Evolutionary conservation across 371 early-diverging fungal species (phyloP).

Genomic region (Lichtheimia hyalospora): DNA sequence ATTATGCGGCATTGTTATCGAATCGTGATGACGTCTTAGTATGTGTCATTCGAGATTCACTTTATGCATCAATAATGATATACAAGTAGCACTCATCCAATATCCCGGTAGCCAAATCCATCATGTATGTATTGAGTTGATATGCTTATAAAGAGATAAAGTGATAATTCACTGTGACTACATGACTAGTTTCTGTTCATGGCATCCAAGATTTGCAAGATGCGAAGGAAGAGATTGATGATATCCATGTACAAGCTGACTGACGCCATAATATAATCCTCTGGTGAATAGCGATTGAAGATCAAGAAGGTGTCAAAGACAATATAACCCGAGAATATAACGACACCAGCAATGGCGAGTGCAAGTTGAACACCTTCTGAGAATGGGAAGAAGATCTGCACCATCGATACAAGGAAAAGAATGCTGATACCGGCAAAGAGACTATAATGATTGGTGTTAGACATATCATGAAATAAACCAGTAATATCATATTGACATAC

Average conservation of each 20-base stretch:
- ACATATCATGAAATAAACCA: background rate
- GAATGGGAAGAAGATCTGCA: constrained; percentile 79
- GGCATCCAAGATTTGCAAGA: constrained; percentile 58
- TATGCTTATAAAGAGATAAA: too few relatives aligned
- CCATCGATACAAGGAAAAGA: constrained; percentile 59
- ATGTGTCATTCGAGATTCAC: too few relatives aligned
- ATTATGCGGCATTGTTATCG: too few relatives aligned
- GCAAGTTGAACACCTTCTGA: constrained; percentile 56
- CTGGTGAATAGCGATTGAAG: constrained; percentile 68
- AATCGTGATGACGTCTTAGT: too few relatives aligned
- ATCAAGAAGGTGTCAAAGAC: constrained; percentile 73
- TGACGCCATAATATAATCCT: constrained; percentile 80
- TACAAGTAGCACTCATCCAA: too few relatives aligned
- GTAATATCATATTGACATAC: constrained; percentile 24
- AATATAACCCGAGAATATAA: constrained; percentile 76
- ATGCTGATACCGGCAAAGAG: constrained; percentile 63
- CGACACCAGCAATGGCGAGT: constrained; percentile 60
- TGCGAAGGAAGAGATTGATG: constrained; percentile 77
- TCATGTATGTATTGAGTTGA: too few relatives aligned
- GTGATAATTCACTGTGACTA: too few relatives aligned
- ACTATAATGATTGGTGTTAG: constrained; percentile 22
- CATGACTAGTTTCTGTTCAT: constrained; percentile 25
- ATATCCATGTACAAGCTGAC: constrained; percentile 78
- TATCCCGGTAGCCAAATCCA: too few relatives aligned
- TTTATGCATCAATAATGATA: too few relatives aligned